Evolutionary conservation across 257 asterid genomes (phyloP).

Genomic region (Gentiana straminea): DNA sequence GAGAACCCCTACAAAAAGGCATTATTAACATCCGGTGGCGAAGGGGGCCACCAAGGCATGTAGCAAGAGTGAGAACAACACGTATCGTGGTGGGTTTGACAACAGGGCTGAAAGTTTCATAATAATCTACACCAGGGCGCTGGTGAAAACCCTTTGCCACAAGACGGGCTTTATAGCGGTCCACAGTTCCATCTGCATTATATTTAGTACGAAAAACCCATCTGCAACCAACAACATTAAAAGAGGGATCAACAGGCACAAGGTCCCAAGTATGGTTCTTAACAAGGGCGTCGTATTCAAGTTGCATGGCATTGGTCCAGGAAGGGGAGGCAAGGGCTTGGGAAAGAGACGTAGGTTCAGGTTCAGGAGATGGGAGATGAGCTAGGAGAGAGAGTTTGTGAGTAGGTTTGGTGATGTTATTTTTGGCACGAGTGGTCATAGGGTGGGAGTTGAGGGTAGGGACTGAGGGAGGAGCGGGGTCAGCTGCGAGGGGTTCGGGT

Average conservation of each 20-base stretch:
- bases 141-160: background rate
- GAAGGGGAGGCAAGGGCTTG: background rate
- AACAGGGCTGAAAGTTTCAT: background rate
- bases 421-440: background rate
- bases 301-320: background rate
- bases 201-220: constrained; percentile 1
- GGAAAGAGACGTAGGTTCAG: background rate
- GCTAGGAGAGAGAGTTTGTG: background rate
- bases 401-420: background rate
- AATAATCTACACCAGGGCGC: background rate
- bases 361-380: background rate
- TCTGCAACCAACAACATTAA: background rate
- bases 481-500: background rate
- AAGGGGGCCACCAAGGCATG: background rate
- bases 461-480: background rate
- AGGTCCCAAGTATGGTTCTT: background rate
- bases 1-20: background rate
- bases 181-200: background rate
- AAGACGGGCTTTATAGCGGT: background rate
- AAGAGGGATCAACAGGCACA: background rate
- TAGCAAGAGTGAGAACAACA: background rate
- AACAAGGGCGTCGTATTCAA: background rate
- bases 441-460: background rate
- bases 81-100: background rate
- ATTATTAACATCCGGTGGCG: background rate